Conservation (phyloP, 2,329 filamentous ascomycete genomes). For the Paradendryphiella salina region DNA sequence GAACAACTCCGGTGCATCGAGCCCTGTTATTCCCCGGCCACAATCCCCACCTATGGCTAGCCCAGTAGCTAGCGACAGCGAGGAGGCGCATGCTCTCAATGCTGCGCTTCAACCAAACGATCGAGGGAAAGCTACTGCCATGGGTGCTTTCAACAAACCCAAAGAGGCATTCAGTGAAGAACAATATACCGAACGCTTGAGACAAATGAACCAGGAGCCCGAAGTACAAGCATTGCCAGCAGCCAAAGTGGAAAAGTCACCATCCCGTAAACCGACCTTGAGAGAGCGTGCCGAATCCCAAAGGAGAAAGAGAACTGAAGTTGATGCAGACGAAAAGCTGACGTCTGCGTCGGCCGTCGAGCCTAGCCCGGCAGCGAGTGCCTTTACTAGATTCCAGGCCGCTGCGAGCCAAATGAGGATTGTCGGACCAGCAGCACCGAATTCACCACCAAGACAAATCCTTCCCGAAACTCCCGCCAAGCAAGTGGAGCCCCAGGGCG, state of each 20-base stretch:
- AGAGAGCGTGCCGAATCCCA: conserved; percentile 45
- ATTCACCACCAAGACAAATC: conserved; percentile 15
- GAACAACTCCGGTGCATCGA: conserved; percentile 44
- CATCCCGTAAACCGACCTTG: conserved; percentile 33
- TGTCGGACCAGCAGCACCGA: conserved; percentile 24
- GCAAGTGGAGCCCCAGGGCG: conserved; percentile 21
- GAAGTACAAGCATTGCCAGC: conserved; percentile 54
- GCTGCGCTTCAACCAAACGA: conserved; percentile 73
- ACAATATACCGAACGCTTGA: conserved; percentile 78
- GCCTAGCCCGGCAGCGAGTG: conserved; percentile 36
- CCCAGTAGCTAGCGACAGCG: conserved; percentile 71
- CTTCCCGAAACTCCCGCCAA: conserved; percentile 11
- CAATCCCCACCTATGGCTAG: conserved; percentile 62
- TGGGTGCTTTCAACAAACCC: conserved; percentile 73
- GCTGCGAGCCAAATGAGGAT: conserved; percentile 51
- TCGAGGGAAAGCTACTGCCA: conserved; percentile 77
- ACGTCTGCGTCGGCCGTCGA: conserved; percentile 39
- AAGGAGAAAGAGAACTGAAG: conserved; percentile 38
- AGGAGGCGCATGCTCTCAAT: conserved; percentile 64
- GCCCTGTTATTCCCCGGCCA: conserved; percentile 46
- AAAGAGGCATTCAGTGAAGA: conserved; percentile 78
- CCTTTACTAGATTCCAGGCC: conserved; percentile 54
- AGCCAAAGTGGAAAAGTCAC: conserved; percentile 24
- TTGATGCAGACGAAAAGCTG: conserved; percentile 25
- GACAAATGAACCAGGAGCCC: conserved; percentile 76